Conservation (phyloP, 1,139 yeast genomes). For the Nakaseomyces sp. region DNA sequence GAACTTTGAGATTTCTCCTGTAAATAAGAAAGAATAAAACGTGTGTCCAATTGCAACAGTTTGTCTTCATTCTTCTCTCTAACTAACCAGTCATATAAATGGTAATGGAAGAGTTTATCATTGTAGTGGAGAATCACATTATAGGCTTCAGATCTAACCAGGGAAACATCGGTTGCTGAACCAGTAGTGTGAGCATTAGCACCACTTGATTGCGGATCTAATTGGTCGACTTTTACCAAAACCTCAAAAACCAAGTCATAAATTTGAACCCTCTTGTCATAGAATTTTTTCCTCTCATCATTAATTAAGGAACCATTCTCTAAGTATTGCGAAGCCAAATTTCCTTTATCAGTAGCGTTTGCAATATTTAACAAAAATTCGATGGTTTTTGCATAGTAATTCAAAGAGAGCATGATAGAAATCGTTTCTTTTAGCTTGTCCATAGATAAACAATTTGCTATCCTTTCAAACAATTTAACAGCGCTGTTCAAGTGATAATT, state of each 20-base stretch:
- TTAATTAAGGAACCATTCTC: conserved; percentile 41
- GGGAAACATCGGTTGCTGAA: conserved; percentile 42
- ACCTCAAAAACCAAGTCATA: conserved; percentile 70
- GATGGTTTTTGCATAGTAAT: conserved; percentile 78
- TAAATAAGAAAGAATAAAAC: conserved; percentile 68
- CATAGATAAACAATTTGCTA: conserved; percentile 66
- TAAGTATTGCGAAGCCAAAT: conserved; percentile 46
- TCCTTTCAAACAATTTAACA: conserved; percentile 65
- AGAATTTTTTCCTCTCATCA: conserved; percentile 41
- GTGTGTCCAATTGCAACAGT: conserved; percentile 70
- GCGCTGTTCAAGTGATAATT: conserved; percentile 66
- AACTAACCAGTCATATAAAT: conserved; percentile 88
- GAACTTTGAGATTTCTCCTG: conserved; percentile 62
- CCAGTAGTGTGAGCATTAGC: conserved; percentile 26
- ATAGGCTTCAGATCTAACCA: conserved; percentile 64
- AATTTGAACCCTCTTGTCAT: conserved; percentile 45
- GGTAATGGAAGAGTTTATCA: conserved; percentile 81
- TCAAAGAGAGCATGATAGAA: conserved; percentile 65
- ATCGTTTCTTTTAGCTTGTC: conserved; percentile 80
- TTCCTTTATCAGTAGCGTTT: conserved; percentile 53
- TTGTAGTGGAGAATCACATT: conserved; percentile 61
- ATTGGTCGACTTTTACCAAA: conserved; percentile 60
- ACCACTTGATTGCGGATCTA: conserved; percentile 33
- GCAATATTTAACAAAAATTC: conserved; percentile 76
- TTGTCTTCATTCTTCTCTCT: conserved; percentile 69